These are phyloP conservation scores for Brasilioporus rufonigricans DNA, from an alignment of 768 basidiomycete species.

Conservation along the genomic window DNA sequence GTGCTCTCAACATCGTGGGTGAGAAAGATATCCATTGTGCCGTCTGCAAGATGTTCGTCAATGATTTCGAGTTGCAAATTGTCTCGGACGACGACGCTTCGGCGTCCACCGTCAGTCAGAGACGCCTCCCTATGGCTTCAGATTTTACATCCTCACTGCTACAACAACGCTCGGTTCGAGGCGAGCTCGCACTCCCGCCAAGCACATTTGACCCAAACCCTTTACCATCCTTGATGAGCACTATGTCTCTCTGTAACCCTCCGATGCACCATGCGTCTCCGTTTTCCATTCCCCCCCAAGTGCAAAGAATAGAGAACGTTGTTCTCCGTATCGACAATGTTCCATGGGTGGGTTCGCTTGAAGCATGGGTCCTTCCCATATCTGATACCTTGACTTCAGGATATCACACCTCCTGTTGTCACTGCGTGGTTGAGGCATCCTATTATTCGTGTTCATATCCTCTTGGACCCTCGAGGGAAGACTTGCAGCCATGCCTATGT, in stretches of 20 bases:
- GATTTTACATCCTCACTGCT: slow-evolving; percentile 21
- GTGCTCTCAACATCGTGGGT: slow-evolving; percentile 84
- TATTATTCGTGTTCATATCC: slow-evolving; percentile 62
- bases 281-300: slow-evolving; percentile 9
- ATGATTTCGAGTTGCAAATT: slow-evolving; percentile 58
- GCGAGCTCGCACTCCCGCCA: slow-evolving; percentile 27
- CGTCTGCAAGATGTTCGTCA: slow-evolving; percentile 69
- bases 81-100: slow-evolving; percentile 26
- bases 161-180: slow-evolving; percentile 24
- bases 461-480: slow-evolving; percentile 80
- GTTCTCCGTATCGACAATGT: slow-evolving; percentile 87
- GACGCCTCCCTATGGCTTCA: slow-evolving; percentile 8
- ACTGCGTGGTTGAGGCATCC: slow-evolving; percentile 68
- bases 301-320: slow-evolving; percentile 38
- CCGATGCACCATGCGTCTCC: slow-evolving; percentile 19
- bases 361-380: not conserved
- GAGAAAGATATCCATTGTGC: slow-evolving; percentile 88
- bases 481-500: slow-evolving; percentile 84
- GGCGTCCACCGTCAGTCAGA: slow-evolving; percentile 11
- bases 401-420: slow-evolving; percentile 79
- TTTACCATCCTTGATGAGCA: slow-evolving; percentile 34
- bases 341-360: slow-evolving; percentile 63
- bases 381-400: slow-evolving; percentile 41
- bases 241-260: slow-evolving; percentile 28
- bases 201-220: slow-evolving; percentile 25